phyloP scores from a whole-genome alignment of 257 asterid species.

The Gentiana dahurica region DNA sequence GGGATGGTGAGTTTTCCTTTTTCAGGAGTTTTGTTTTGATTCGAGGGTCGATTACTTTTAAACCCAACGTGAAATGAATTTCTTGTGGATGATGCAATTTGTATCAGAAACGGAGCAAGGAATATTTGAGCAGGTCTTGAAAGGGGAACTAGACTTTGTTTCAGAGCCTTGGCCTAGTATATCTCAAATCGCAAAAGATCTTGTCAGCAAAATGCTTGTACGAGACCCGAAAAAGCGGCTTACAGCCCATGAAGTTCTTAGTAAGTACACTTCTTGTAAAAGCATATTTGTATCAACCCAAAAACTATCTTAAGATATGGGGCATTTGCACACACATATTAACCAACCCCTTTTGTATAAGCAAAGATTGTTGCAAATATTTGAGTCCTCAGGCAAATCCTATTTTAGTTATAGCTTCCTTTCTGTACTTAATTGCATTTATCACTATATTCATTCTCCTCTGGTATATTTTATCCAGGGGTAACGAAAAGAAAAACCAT shows the following conservation, averaged over 20 bases:
- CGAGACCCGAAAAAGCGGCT: slow-evolving; percentile 52
- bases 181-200: slow-evolving; percentile 61
- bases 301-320: too few relatives aligned
- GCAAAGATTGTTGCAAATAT: too few relatives aligned
- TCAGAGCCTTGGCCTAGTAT: slow-evolving; percentile 70
- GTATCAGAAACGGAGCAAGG: slow-evolving; percentile 58
- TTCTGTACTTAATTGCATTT: too few relatives aligned
- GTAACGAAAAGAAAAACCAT: too few relatives aligned
- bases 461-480: too few relatives aligned
- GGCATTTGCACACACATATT: too few relatives aligned
- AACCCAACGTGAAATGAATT: neutral
- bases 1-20: slow-evolving; percentile 39
- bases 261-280: slow-evolving; percentile 27
- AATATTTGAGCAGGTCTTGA: slow-evolving; percentile 62
- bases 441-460: too few relatives aligned
- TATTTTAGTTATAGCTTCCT: too few relatives aligned
- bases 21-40: neutral
- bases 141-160: slow-evolving; percentile 54
- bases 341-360: too few relatives aligned
- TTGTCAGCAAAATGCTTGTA: slow-evolving; percentile 49
- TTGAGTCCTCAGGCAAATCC: too few relatives aligned
- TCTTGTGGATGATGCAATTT: slow-evolving; percentile 7
- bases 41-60: neutral
- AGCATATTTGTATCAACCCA: neutral
- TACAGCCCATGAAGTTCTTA: slow-evolving; percentile 59